Evolutionary conservation across 2,329 filamentous ascomycete species (phyloP), one percentile per base, ranked within the genome.

Genomic region (Cladosporium sphaerospermum): DNA sequence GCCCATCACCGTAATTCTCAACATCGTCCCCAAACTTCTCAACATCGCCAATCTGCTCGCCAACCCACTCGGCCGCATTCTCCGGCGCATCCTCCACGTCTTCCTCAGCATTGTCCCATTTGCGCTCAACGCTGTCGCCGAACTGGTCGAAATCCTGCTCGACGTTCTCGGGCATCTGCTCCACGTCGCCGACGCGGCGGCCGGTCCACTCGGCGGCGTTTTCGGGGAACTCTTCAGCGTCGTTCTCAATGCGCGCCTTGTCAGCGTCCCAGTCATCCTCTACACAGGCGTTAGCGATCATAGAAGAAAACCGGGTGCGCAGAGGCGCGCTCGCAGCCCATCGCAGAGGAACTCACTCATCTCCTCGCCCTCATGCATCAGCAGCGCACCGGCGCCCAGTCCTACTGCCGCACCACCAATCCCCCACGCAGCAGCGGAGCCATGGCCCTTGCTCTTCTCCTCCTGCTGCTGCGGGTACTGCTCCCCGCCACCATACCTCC

Each of bases 281-380:
- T 53, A 37, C 36, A n/a, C 18, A 13, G 11, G 10, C 14, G 34
- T 46, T 10, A 46, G 23, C 13, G 18, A 7, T 28, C 23, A 28
- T 5, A 28, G 7, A 28, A 28, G 4, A 5, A 28, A 28, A 28
- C 5, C 23, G 4, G 23, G 23, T 7, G 23, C 23, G 23, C 23
- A 28, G 23, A 28, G 23, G 23, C 23, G 23, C 23, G 23, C 5
- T 28, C 23, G 23, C 5, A 28, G 23, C 23, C 7, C 23, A 7
- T 28, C 7, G n/a, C 9, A 8, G 14, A 11, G 31, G 13, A 7
- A 42, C 67, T 50, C 59, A 71, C 70, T 62, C 32, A 73, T 67
- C 61, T 75, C 67, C 49, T 73, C 65, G 4, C 71, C 72, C 53
- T 75, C 74, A 54, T 76, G 70, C 69, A 72, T 73, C 49, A 74